phyloP scores from a whole-genome alignment of 1,284 basidiomycete genomes.

The Phellinidium pouzarii region DNA sequence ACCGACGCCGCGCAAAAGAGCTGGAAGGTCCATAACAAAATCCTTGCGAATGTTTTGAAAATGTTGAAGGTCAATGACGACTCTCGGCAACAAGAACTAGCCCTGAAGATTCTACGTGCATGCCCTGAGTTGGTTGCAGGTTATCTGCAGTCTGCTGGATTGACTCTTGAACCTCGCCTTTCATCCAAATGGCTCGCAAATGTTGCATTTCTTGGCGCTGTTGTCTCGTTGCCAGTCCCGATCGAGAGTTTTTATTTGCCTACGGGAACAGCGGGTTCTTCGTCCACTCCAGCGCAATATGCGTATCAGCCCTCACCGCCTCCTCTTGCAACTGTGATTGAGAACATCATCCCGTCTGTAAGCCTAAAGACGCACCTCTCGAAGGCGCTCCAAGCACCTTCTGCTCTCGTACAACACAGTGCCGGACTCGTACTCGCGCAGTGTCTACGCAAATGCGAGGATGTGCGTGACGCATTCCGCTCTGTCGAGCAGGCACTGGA shows the following conservation, averaged over 20 bases:
- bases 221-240: conserved; percentile 75
- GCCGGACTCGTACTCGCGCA: conserved; percentile 70
- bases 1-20: conserved; percentile 36
- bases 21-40: conserved; percentile 75
- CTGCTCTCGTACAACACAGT: conserved; percentile 75
- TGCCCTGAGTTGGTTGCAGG: conserved; percentile 85
- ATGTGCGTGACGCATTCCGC: conserved; percentile 46
- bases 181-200: conserved; percentile 88
- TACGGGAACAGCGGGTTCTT: conserved; percentile 21
- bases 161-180: conserved; percentile 81
- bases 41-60: conserved; percentile 71
- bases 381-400: conserved; percentile 69
- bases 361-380: conserved; percentile 67
- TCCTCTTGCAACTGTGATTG: conserved; percentile 59
- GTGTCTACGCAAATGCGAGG: conserved; percentile 63
- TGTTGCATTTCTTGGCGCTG: conserved; percentile 71
- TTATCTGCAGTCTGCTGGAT: conserved; percentile 66
- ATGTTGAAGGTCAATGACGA: conserved; percentile 79
- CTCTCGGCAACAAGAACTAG: conserved; percentile 78
- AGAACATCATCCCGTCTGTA: conserved; percentile 70
- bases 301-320: conserved; percentile 67
- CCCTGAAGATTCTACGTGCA: conserved; percentile 66
- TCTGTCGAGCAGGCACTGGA: conserved; percentile 50
- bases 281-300: conserved; percentile 25
- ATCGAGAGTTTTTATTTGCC: conserved; percentile 51